These are phyloP conservation scores for Penicillium brasilianum DNA, from an alignment of 2,329 filamentous ascomycete species.

Conservation along the genomic window DNA sequence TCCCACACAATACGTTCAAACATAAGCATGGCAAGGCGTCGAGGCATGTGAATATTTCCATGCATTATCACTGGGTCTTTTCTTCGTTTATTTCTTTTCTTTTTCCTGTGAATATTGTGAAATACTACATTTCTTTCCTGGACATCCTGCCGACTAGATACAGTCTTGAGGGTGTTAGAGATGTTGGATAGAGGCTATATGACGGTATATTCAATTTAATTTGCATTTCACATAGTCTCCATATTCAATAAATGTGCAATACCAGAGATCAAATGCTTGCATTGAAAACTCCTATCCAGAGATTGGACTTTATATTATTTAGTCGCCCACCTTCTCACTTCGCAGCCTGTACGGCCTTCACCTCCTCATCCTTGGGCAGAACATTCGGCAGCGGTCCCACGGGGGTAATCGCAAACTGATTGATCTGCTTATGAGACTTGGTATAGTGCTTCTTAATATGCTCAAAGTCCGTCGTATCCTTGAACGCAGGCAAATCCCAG, in stretches of 20 bases:
- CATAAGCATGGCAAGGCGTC: conserved; percentile 43
- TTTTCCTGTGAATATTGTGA: conserved; percentile 24
- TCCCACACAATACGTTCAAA: conserved; percentile 16
- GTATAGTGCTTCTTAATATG: conserved; percentile 89
- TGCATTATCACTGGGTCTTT: conserved; percentile 34
- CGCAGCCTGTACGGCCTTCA: conserved; percentile 47
- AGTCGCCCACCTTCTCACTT: neutral
- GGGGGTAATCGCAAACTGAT: conserved; percentile 75
- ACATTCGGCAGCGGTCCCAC: conserved; percentile 85
- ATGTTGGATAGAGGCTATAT: neutral
- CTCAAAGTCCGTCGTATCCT: conserved; percentile 83
- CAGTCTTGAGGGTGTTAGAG: neutral
- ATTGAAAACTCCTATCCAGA: no score
- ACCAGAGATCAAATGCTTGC: no score
- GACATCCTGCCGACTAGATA: neutral
- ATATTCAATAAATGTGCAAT: neutral
- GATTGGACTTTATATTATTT: no score
- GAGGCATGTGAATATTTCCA: conserved; percentile 29
- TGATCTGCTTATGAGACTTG: conserved; percentile 69
- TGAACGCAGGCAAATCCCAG: conserved; percentile 80
- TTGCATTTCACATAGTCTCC: neutral
- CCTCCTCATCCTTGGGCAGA: conserved; percentile 76
- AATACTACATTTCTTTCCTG: neutral
- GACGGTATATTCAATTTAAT: neutral
- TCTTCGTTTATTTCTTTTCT: conserved; percentile 25